phyloP scores from a whole-genome alignment of 179 eudicot species.

The Spinacia oleracea region DNA sequence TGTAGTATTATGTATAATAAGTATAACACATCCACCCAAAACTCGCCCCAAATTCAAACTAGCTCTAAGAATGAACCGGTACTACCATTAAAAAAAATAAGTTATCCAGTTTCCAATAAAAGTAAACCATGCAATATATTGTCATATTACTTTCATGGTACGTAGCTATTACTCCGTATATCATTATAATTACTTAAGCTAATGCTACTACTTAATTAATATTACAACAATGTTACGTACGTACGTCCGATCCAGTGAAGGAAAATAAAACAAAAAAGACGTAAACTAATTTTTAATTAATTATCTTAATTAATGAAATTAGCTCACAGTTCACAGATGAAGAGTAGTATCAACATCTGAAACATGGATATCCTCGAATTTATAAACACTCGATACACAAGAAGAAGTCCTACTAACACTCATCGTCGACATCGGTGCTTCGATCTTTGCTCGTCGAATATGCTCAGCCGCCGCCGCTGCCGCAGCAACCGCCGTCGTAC shows the following conservation, averaged over 20 bases:
- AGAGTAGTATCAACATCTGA: conserved; percentile 81
- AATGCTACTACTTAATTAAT: conserved; percentile 9
- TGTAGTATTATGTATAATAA: too few species aligned
- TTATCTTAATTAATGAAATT: background rate
- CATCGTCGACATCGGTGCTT: background rate
- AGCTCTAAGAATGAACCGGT: too few species aligned
- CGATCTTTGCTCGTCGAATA: background rate
- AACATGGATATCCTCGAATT: conserved; percentile 28
- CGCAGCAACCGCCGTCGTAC: too few species aligned
- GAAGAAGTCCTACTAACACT: background rate
- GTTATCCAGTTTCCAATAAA: too few species aligned
- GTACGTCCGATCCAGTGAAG: background rate
- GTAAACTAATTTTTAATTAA: background rate
- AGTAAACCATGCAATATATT: conserved; percentile 4
- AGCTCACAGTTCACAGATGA: conserved; percentile 57
- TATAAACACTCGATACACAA: conserved; percentile 13
- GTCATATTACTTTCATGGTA: conserved; percentile 16
- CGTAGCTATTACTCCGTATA: conserved; percentile 10
- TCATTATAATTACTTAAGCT: conserved; percentile 9
- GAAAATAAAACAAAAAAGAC: background rate
- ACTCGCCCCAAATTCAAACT: too few species aligned
- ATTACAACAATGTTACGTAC: conserved; percentile 11
- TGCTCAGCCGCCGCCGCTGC: background rate
- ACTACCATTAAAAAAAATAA: too few species aligned
- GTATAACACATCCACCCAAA: too few species aligned